These are phyloP conservation scores for Glomus cerebriforme DNA, from an alignment of 192 early-diverging fungal genomes.

Conservation along the genomic window DNA sequence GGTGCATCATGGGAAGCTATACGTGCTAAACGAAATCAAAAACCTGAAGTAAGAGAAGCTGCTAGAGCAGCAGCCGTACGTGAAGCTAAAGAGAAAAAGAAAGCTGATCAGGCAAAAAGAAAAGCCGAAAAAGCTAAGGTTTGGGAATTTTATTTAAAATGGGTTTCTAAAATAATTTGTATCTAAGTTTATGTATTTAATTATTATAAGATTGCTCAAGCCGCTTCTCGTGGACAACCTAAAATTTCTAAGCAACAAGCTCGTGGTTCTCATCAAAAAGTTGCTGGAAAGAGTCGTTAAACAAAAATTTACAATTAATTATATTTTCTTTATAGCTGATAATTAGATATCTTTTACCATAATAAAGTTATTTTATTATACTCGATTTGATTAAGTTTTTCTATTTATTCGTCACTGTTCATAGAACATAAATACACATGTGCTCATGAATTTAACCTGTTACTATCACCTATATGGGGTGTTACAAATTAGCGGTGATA, in stretches of 20 bases:
- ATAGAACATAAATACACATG: no score
- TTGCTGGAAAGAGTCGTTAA: constrained; percentile 84
- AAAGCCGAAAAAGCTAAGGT: constrained; percentile 85
- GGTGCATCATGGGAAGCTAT: constrained; percentile 96
- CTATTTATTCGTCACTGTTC: no score
- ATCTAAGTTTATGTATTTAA: background rate
- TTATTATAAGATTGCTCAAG: constrained; percentile 44
- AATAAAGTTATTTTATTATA: background rate
- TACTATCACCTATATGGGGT: no score
- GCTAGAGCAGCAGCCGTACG: constrained; percentile 82
- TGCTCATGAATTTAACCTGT: no score
- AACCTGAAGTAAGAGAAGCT: constrained; percentile 92
- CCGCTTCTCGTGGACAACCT: constrained; percentile 51
- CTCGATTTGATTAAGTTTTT: no score
- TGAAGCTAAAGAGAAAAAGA: constrained; percentile 93
- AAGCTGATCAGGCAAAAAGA: constrained; percentile 82
- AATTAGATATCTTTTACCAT: background rate
- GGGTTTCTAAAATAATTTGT: background rate
- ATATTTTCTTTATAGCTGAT: background rate
- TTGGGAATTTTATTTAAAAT: background rate
- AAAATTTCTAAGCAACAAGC: constrained; percentile 82
- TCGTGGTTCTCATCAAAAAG: constrained; percentile 80
- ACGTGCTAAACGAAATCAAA: constrained; percentile 96
- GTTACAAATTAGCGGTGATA: no score
- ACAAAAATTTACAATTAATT: background rate